Evolutionary conservation across 2,329 filamentous ascomycete genomes (phyloP), one percentile per base, ranked within the genome.

Genomic region (Lizonia empirigonia): DNA sequence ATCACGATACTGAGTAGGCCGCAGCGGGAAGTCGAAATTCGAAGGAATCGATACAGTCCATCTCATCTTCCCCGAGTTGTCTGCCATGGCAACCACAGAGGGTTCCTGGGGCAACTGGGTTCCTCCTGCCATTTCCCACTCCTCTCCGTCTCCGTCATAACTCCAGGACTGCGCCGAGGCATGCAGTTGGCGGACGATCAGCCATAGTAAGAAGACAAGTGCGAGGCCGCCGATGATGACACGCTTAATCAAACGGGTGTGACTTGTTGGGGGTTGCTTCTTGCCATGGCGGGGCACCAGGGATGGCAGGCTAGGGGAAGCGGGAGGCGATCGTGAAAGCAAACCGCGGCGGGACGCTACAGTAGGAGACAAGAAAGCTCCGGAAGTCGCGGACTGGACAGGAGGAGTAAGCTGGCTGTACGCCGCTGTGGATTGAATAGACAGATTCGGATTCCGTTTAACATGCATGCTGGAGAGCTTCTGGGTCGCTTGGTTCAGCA

Each of bases 41-140:
- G 80, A 77, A 1, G 90, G 90, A 29, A 96, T 91, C 1, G 85
- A 91, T 9, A 95, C 82, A 0, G 90, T 94, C 91, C 91, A 95
- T 68, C 83, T 87, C 9, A 85, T 78, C 42, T 80, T 81, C 3
- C 87, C 88, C 35, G 79, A 77, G 20, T 77, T 75, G 72, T 91
- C 88, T 12, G 80, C 83, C 36, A 92, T 78, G 5, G 90, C 80
- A 16, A 94, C 80, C 0, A 89, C 88, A 0, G 87, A 88, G 0
- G 90, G 86, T 55, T 89, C 85, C 22, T 87, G 80, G 0, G 89
- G 89, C n/a, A 91, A 71, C 33, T 78, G 77, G 54, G 85, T 81
- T 53, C 84, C 84, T 29, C 80, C 83, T 7, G 89, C 81, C 79
- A 90, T 85, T 63, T 90, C 86, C 68, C 85, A 87, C 40, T 83